These are phyloP conservation scores for Tephrocybe sp. DNA, from an alignment of 768 basidiomycete genomes.

Conservation along the genomic window DNA sequence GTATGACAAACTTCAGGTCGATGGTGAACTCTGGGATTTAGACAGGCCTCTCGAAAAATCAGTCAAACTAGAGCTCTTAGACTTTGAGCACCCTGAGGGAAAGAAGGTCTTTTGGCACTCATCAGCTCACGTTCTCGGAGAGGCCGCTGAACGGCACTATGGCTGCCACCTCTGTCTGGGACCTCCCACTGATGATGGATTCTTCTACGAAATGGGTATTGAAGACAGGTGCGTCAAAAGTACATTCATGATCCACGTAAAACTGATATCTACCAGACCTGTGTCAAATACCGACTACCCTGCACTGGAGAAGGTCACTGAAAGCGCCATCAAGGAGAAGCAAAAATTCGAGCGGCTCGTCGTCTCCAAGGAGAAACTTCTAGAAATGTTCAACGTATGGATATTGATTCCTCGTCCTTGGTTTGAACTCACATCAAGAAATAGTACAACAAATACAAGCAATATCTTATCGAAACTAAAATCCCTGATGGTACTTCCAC, in stretches of 20 bases:
- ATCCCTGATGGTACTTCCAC: slow-evolving; percentile 95
- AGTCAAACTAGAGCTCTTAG: slow-evolving; percentile 79
- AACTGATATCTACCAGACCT: slow-evolving; percentile 42
- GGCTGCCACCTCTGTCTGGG: slow-evolving; percentile 97
- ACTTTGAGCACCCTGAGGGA: slow-evolving; percentile 94
- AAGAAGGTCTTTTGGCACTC: slow-evolving; percentile 99
- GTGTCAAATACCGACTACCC: slow-evolving; percentile 85
- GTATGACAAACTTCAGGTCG: slow-evolving; percentile 50
- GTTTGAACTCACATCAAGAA: neutral
- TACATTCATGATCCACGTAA: neutral
- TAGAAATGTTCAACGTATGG: slow-evolving; percentile 93
- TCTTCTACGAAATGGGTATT: slow-evolving; percentile 99
- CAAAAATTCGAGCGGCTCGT: slow-evolving; percentile 96
- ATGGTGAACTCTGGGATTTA: slow-evolving; percentile 90
- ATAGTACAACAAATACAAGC: slow-evolving; percentile 99
- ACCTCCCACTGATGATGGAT: slow-evolving; percentile 96
- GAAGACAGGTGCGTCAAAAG: slow-evolving; percentile 58
- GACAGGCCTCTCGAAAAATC: slow-evolving; percentile 90
- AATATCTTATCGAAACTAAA: slow-evolving; percentile 92
- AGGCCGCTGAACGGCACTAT: slow-evolving; percentile 94
- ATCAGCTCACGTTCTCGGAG: slow-evolving; percentile 96
- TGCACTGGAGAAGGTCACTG: slow-evolving; percentile 83
- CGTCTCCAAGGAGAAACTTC: slow-evolving; percentile 89
- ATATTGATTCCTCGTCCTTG: neutral
- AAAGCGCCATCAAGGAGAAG: slow-evolving; percentile 90